A percentile compares a stretch with the other conserved stretches of the same genome.
phyloP scores from a whole-genome alignment of 2,329 filamentous ascomycete genomes.

The Penicillium fuscoglaucum region DNA sequence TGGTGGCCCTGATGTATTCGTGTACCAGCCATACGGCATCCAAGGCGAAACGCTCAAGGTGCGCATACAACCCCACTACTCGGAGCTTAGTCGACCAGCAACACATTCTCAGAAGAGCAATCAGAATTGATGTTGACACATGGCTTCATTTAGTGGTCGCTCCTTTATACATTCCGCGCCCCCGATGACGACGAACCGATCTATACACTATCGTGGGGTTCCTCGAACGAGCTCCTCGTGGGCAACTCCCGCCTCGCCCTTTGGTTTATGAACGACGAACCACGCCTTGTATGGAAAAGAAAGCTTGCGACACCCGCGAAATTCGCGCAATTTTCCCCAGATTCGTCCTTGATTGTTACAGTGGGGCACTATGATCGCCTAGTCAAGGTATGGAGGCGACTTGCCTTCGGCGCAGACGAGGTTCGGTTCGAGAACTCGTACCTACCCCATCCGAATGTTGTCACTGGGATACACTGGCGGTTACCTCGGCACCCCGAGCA shows the following conservation, averaged over 20 bases:
- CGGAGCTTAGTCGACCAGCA: slow-evolving; percentile 13
- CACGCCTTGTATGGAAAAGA: slow-evolving; percentile 68
- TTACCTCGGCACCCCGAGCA: slow-evolving; percentile 75
- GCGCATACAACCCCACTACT: slow-evolving; percentile 27
- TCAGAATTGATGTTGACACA: slow-evolving; percentile 21
- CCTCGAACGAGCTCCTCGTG: slow-evolving; percentile 78
- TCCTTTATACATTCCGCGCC: slow-evolving; percentile 54
- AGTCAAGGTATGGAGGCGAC: slow-evolving; percentile 87
- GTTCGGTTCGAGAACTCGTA: slow-evolving; percentile 89
- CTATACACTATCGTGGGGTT: slow-evolving; percentile 79
- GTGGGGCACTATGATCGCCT: slow-evolving; percentile 75
- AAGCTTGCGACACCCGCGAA: slow-evolving; percentile 70
- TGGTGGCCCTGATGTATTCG: slow-evolving; percentile 64
- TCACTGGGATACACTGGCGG: slow-evolving; percentile 87
- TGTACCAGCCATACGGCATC: slow-evolving; percentile 74
- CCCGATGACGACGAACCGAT: slow-evolving; percentile 47
- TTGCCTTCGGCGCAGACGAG: slow-evolving; percentile 79
- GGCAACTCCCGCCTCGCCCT: slow-evolving; percentile 70
- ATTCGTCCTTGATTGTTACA: slow-evolving; percentile 83
- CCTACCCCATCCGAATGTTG: slow-evolving; percentile 74
- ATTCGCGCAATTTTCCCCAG: slow-evolving; percentile 77
- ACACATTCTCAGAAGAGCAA: background rate
- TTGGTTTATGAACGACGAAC: slow-evolving; percentile 57
- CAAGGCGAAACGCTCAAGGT: slow-evolving; percentile 75
- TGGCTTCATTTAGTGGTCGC: slow-evolving; percentile 50